These are phyloP conservation scores for Rhodotorula diobovata DNA, from an alignment of 768 basidiomycete genomes.

Conservation along the genomic window DNA sequence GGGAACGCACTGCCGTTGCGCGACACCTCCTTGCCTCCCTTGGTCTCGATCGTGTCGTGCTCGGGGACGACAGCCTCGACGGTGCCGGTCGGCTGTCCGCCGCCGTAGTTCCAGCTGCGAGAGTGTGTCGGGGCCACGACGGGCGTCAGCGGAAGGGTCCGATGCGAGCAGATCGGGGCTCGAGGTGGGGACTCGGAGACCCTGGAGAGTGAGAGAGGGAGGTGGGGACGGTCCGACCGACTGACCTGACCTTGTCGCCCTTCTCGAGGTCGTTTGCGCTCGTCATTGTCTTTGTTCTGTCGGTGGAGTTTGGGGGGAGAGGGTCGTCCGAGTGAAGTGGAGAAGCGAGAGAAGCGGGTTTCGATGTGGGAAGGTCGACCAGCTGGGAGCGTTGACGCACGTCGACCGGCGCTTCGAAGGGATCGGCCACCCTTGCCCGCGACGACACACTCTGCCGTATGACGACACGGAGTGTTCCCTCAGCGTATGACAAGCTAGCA, in stretches of 20 bases:
- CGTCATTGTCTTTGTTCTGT: not conserved
- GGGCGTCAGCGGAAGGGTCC: not conserved
- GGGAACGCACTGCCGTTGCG: conserved; percentile 24
- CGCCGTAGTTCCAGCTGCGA: conserved; percentile 18
- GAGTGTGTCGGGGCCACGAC: not conserved
- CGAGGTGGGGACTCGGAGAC: no score
- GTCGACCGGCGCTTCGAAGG: no score
- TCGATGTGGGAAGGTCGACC: no score
- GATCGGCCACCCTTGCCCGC: no score
- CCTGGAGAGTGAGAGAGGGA: not conserved
- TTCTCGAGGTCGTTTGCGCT: conserved; percentile 5
- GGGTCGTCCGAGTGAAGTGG: no score
- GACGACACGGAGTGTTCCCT: no score
- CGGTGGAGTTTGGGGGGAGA: not conserved
- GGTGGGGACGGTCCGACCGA: not conserved
- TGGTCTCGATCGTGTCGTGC: conserved; percentile 34
- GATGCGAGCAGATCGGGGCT: not conserved
- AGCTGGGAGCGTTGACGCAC: no score
- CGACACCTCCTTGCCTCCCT: conserved; percentile 31
- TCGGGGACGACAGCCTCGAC: conserved; percentile 32
- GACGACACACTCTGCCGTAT: no score
- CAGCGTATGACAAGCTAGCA: no score
- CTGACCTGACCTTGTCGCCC: not conserved
- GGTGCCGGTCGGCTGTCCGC: conserved; percentile 23
- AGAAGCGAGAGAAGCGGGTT: not conserved